phyloP scores from a whole-genome alignment of 106 monocot genomes.

The Acorus gramineus region DNA sequence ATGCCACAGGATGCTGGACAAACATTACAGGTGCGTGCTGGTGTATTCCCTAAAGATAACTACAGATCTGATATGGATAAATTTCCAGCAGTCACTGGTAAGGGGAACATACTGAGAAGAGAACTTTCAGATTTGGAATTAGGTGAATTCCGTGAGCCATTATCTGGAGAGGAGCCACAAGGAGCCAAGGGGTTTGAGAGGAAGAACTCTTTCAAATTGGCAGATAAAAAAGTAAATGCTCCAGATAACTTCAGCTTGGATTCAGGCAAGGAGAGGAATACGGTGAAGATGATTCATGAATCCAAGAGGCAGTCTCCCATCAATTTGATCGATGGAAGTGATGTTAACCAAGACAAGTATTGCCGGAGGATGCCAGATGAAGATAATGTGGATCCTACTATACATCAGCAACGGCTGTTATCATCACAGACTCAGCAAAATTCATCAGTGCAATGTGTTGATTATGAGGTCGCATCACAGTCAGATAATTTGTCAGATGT shows the following conservation, averaged over 20 bases:
- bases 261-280: slow-evolving; percentile 20
- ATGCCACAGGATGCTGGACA: slow-evolving; percentile 15
- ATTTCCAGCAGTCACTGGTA: slow-evolving; percentile 12
- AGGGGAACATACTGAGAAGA: slow-evolving; percentile 42
- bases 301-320: slow-evolving; percentile 27
- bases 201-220: slow-evolving; percentile 42
- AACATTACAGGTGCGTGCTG: neutral
- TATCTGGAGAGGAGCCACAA: slow-evolving; percentile 19
- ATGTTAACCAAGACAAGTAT: slow-evolving; percentile 27
- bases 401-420: slow-evolving; percentile 24
- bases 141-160: slow-evolving; percentile 83
- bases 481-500: slow-evolving; percentile 30
- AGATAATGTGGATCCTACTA: slow-evolving; percentile 15
- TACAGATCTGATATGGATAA: slow-evolving; percentile 21
- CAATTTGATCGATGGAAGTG: slow-evolving; percentile 17
- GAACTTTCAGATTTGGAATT: slow-evolving; percentile 82
- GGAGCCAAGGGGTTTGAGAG: slow-evolving; percentile 35
- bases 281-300: slow-evolving; percentile 17
- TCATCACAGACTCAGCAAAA: slow-evolving; percentile 29
- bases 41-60: too few species aligned
- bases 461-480: slow-evolving; percentile 23
- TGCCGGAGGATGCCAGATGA: slow-evolving; percentile 16
- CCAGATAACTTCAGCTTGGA: slow-evolving; percentile 20
- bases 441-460: slow-evolving; percentile 16
- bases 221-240: slow-evolving; percentile 25